Base-by-base conservation (phyloP, 495 filamentous ascomycete species). In the Trichocladium uniseriatum region DNA sequence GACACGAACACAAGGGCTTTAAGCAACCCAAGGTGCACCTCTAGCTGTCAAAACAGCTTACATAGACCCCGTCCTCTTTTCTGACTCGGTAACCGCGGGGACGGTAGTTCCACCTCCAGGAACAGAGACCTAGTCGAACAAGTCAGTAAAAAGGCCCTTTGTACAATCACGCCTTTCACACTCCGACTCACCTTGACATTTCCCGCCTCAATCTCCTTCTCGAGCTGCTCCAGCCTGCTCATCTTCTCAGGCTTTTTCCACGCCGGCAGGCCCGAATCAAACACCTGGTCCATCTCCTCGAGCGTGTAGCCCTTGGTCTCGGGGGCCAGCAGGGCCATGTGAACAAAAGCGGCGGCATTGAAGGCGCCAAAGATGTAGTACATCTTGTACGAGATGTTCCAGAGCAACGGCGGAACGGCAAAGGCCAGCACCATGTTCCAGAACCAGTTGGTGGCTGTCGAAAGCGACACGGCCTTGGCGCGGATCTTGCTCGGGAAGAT, bases 291-390 rank as follows among this genome's bases (percentile, higher is more conserved):
- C 55, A 79, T 70, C 57, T 84, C 81, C 62, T 86, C 82, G 4
- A 91, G 77, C 7, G 86, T 87, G 22, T 76, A 76, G 49, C 87
- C 85, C 63, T 87, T 89, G 0, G 86, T 89, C 69, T 90, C 86
- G 9, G 84, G 86, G 0, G 88, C 76, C 62, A 75, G 79, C 32
- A 89, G 67, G 54, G 79, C 75, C 63, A 89, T 84, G 69, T 87
- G 77, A 28, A 84, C 54, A 24, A 83, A 74, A 5, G 84, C 86
- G 28, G 79, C 70, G 6, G 81, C 71, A 49, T 90, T 89, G 53
- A 88, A 75, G 10, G 69, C 81, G 34, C 79, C 84, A 61, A 85
- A 86, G 60, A 82, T 72, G 60, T 86, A 81, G 11, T 81, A 73
- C 81, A 48, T 82, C 79, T 56, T 74, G 69, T 35, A 75, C 56